Base-by-base conservation (phyloP, 139 green algal genomes). In the Gonium pectorale region DNA sequence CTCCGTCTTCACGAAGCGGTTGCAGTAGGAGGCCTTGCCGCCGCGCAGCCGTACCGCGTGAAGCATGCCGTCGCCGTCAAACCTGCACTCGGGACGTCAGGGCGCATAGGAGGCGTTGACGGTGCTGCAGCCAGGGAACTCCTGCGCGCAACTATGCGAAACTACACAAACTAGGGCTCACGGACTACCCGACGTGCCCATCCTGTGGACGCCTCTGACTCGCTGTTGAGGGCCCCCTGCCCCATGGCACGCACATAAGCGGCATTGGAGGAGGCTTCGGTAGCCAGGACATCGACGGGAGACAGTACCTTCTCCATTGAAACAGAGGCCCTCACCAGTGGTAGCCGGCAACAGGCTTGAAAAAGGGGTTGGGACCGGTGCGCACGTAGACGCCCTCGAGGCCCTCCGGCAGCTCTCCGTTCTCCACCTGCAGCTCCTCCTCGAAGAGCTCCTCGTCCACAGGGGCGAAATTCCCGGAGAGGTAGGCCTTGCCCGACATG, bases 51-150 rank as follows among this genome's bases (percentile, higher is more conserved):
- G 82, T n/a, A 93, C 90, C 0, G 83, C 88, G 75, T 97, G 95
- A 41, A 96, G 49, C 94, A 97, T 97, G 72, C 93, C 95, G 71
- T 97, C 95, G 15, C 94, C 93, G 44, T 96, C 93, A 81, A 96
- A 96, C 86, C 89, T 94, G 86, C 35, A 2, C 17, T 5, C 4
- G 8, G 51, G 54, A 13, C n/a, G n/a, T n/a, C n/a, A n/a, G n/a
- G n/a, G n/a, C n/a, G n/a, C n/a, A n/a, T n/a, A n/a, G n/a, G n/a
- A n/a, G n/a, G n/a, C n/a, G n/a, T n/a, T n/a, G n/a, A n/a, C n/a
- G n/a, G n/a, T n/a, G n/a, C n/a, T n/a, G n/a, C n/a, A n/a, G n/a
- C n/a, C n/a, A n/a, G n/a, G n/a, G n/a, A n/a, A n/a, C n/a, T n/a
- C n/a, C n/a, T n/a, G n/a, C n/a, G n/a, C n/a, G n/a, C n/a, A n/a